Base-by-base conservation (phyloP, 1,139 yeast genomes). In the Sugiyamaella castrensis region DNA sequence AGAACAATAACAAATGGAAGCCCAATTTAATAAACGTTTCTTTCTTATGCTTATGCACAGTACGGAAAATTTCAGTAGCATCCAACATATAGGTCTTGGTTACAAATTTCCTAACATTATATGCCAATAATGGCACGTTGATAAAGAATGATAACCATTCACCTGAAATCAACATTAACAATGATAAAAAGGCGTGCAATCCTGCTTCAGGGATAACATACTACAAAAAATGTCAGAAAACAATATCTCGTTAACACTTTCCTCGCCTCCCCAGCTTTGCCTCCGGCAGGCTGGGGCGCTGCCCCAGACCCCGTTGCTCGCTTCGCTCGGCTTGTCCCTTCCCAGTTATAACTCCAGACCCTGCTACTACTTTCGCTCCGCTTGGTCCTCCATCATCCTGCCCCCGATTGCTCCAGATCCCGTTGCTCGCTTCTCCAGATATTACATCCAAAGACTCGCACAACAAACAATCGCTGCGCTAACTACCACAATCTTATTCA, bases 11-110 rank as follows among this genome's bases (percentile, higher is more conserved):
- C 64, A 88, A 76, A 69, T 87, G 89, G 79, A 86, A 87, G 16
- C 91, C 96, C 62, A 89, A 78, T 70, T 88, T 89, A 67, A 86
- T 71, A 64, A 88, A 87, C 43, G 89, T 80, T 71, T 88, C 96
- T 67, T 84, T 84, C 79, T 89, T 88, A 72, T 88, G 92, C 65
- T 82, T 84, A 58, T 86, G 79, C 63, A 89, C 80, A 45, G 96
- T 89, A 75, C 96, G 83, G 74, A 89, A 89, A 62, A 89, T 89
- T 70, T 88, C 96, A 44, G 97, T 89, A 52, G 97, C 96, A 69
- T 89, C 97, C 68, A 88, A 80, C 59, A 84, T 73, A 67, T 87
- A 88, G 69, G 86, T 86, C 63, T 80, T 80, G 64, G 79, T 66
- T 63, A 78, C 73, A 62, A 78, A 74, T 70, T 87, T 87, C 72